These are phyloP conservation scores for Mortierella sp. DNA, from an alignment of 371 early-diverging fungal genomes.

Conservation along the genomic window DNA sequence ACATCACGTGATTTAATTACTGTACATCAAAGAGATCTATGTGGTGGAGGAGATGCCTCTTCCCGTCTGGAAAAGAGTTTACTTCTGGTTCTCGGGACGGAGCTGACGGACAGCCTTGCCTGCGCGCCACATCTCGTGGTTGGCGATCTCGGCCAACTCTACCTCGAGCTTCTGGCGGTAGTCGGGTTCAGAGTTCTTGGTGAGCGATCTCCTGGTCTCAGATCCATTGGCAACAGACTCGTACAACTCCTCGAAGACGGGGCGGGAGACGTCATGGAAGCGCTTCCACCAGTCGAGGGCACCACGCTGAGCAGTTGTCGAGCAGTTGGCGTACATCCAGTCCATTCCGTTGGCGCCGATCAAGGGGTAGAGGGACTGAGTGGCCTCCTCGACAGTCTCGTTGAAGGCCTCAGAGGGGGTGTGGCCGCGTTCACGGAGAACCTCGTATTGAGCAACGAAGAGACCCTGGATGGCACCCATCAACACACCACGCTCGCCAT, in stretches of 20 bases:
- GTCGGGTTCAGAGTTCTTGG: slow-evolving; percentile 89
- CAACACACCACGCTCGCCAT: slow-evolving; percentile 97
- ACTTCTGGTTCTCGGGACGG: slow-evolving; percentile 78
- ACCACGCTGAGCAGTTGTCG: slow-evolving; percentile 95
- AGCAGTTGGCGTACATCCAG: slow-evolving; percentile 97
- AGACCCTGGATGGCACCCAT: slow-evolving; percentile 98
- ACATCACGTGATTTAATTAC: background rate
- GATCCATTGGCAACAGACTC: slow-evolving; percentile 87
- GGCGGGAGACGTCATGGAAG: slow-evolving; percentile 94
- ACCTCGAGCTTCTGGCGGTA: slow-evolving; percentile 93
- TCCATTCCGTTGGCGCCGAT: slow-evolving; percentile 98
- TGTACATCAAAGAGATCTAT: too few relatives aligned
- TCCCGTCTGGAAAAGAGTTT: too few relatives aligned
- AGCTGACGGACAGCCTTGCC: slow-evolving; percentile 92
- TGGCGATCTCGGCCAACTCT: slow-evolving; percentile 87
- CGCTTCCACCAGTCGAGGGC: slow-evolving; percentile 97
- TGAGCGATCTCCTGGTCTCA: slow-evolving; percentile 90
- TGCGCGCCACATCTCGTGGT: slow-evolving; percentile 85
- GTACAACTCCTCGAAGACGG: slow-evolving; percentile 94
- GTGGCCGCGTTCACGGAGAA: slow-evolving; percentile 94
- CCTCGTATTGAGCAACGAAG: slow-evolving; percentile 97
- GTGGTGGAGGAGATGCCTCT: background rate
- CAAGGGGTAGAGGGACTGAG: slow-evolving; percentile 96
- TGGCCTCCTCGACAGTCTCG: slow-evolving; percentile 99
- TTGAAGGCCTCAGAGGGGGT: slow-evolving; percentile 98